Evolutionary conservation across 176 grass and related monocot species (phyloP).

Genomic region (Calamus simplicifolius): DNA sequence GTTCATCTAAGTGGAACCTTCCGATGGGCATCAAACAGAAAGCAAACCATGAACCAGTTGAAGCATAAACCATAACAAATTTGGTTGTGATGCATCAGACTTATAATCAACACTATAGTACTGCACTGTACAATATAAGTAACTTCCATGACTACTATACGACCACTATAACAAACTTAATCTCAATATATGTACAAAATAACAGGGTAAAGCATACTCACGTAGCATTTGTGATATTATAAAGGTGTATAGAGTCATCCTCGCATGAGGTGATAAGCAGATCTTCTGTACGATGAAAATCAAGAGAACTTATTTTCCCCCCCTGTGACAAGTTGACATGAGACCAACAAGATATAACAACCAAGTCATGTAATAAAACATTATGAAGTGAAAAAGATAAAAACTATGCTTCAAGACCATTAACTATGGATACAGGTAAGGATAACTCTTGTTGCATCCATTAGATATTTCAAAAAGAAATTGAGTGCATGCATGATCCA

Average conservation of each 20-base stretch:
- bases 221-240: constrained; percentile 73
- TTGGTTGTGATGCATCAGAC: too few species aligned
- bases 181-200: background rate
- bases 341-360: constrained; percentile 3
- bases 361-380: background rate
- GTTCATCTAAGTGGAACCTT: too few species aligned
- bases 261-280: constrained; percentile 78
- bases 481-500: too few species aligned
- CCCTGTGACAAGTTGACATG: constrained; percentile 25
- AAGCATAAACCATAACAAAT: too few species aligned
- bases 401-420: background rate
- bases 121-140: too few species aligned
- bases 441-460: background rate
- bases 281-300: constrained; percentile 93
- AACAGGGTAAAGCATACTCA: constrained; percentile 20
- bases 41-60: too few species aligned
- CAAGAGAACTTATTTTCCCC: constrained; percentile 87
- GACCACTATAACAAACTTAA: too few species aligned
- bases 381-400: background rate
- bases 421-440: background rate
- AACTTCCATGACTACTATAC: too few species aligned
- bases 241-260: constrained; percentile 86
- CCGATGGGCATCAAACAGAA: too few species aligned
- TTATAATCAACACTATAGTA: too few species aligned
- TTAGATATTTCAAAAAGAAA: too few species aligned